Percentiles rank a stretch among this genome's conserved stretches.
These are phyloP conservation scores for Anthracocystis setariae DNA, from an alignment of 1,284 basidiomycete genomes.

Conservation along the genomic window DNA sequence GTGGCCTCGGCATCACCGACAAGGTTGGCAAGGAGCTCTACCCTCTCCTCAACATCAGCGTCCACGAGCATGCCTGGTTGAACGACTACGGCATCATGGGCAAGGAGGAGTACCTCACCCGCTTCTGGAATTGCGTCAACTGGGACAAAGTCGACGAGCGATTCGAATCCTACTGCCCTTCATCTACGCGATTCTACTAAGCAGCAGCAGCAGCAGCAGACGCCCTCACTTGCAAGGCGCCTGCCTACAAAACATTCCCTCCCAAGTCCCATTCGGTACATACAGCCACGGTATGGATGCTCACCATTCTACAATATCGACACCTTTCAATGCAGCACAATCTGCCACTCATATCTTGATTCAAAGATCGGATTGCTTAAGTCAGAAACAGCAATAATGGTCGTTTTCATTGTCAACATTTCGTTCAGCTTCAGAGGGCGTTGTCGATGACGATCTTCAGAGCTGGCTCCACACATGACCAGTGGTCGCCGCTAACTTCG, in stretches of 20 bases:
- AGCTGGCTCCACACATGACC: conserved; percentile 29
- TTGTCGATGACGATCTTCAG: conserved; percentile 18
- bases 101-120: conserved; percentile 85
- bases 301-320: conserved; percentile 35
- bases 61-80: conserved; percentile 93
- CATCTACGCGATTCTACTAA: conserved; percentile 26
- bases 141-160: conserved; percentile 73
- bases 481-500: conserved; percentile 35
- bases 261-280: neutral
- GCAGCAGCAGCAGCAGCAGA: neutral
- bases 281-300: neutral
- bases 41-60: conserved; percentile 84
- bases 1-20: conserved; percentile 38
- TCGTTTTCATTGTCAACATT: neutral
- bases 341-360: conserved; percentile 3
- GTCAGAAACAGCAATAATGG: neutral
- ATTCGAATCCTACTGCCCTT: conserved; percentile 48
- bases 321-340: conserved; percentile 16
- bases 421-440: neutral
- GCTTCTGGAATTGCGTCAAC: conserved; percentile 88
- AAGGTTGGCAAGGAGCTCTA: conserved; percentile 74
- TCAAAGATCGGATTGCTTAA: neutral
- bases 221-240: neutral
- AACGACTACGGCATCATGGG: conserved; percentile 91
- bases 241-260: neutral